Evolutionary conservation across 1,284 basidiomycete genomes (phyloP), one percentile per base, ranked within the genome.

Genomic region (Cutaneotrichosporon arboriforme): DNA sequence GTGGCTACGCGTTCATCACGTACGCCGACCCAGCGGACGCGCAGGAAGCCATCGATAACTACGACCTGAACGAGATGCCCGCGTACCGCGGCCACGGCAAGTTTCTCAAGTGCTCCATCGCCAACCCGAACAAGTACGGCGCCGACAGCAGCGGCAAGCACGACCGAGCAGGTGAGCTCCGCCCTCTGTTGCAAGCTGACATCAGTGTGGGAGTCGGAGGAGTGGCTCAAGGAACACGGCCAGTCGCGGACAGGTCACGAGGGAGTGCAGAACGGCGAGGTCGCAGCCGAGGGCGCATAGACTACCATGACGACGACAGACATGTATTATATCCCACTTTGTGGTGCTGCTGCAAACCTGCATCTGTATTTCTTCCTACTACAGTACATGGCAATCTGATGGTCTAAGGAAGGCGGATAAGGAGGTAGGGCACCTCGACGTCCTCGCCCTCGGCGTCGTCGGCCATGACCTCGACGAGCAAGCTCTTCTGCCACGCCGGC

Each of bases 381-480:
- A 31, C 26, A 31, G 26, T 31, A 31, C 26, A 31, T 31, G 26
- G 10, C 26, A 23, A 17, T 31, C 26, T 31, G 26, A 31, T 31
- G 10, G 14, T 44, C 42, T 44, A 54, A 14, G 48, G 49, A 12
- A 52, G 35, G 15, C 20, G 22, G 20, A 57, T 39, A 1, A 55
- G 23, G 9, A 60, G 44, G 46, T 72, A 72, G 9, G 70, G 70
- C 46, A 70, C 71, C 57, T 74, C 72, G 40, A 72, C 70, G 54
- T 74, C 72, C 74, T 97, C 94, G 50, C 83, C 90, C 26, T 88
- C 83, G 67, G 88, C 87, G 67, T 97, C 91, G 57, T 83, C 84
- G 34, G 87, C 87, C 90, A 98, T 96, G 51, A 97, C 84, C 77
- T 98, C 96, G 15, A 94, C 87, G 49, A 94, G 80, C 49, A 96